Percentiles rank a stretch among this genome's conserved stretches.
Conservation (phyloP, 2,329 filamentous ascomycete species). For the Plectosphaerella plurivora region DNA sequence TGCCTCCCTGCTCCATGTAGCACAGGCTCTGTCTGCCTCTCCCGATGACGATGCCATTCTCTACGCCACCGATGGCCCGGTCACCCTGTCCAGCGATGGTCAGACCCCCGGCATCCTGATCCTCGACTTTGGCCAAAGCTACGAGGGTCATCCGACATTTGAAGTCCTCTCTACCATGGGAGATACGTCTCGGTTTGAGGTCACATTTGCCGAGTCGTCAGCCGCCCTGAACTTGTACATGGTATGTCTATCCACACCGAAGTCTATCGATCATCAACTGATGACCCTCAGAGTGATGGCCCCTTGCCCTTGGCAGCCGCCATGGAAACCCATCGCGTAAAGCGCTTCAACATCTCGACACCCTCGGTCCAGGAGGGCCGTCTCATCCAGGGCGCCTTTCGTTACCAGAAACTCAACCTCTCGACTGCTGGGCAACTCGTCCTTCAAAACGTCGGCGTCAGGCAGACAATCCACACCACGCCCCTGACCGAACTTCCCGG, state of each 20-base stretch:
- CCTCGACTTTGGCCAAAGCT: slow-evolving; percentile 4
- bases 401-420: slow-evolving; percentile 31
- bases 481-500: slow-evolving; percentile 19
- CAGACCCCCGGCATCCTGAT: not conserved
- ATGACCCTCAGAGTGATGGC: not conserved
- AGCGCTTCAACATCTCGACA: slow-evolving; percentile 25
- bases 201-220: slow-evolving; percentile 1
- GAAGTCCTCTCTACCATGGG: slow-evolving; percentile 6
- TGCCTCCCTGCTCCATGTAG: not conserved
- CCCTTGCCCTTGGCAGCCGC: not conserved
- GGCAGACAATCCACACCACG: slow-evolving; percentile 15
- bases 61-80: not conserved
- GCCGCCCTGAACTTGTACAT: not conserved
- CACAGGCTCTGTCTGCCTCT: not conserved
- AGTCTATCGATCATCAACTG: not conserved
- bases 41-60: not conserved
- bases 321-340: slow-evolving; percentile 16
- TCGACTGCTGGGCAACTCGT: slow-evolving; percentile 20
- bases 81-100: not conserved
- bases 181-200: slow-evolving; percentile 1
- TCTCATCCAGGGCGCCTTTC: slow-evolving; percentile 28
- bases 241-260: not conserved
- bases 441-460: slow-evolving; percentile 21
- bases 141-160: slow-evolving; percentile 4
- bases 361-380: slow-evolving; percentile 19